Evolutionary conservation across 345 rosid genomes (phyloP).

Genomic region (Gossypium mustelinum): DNA sequence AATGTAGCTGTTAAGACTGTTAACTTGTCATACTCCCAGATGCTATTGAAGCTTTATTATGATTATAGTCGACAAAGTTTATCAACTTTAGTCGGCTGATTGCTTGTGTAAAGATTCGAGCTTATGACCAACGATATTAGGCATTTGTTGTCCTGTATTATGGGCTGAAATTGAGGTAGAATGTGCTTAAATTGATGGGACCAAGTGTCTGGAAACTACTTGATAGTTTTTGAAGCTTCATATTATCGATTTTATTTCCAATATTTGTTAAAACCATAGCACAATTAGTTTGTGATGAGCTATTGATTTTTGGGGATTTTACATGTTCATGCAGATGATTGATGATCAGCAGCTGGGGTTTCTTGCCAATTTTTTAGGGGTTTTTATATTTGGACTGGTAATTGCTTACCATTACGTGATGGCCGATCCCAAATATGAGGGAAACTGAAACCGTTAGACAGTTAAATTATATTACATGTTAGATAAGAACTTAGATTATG

Average conservation of each 20-base stretch:
- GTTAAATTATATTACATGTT: neutral
- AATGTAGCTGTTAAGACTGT: neutral
- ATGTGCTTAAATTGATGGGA: neutral
- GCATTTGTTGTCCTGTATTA: neutral
- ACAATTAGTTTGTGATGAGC: neutral
- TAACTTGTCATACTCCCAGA: neutral
- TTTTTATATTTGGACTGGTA: constrained; percentile 66
- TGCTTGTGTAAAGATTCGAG: neutral
- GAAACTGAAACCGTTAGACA: constrained; percentile 28
- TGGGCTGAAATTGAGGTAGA: neutral
- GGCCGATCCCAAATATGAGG: constrained; percentile 80
- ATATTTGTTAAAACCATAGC: neutral
- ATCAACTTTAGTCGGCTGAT: neutral
- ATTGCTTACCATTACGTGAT: constrained; percentile 76
- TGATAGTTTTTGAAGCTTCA: neutral
- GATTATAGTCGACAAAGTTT: neutral
- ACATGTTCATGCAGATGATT: constrained; percentile 56
- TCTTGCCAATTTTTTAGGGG: constrained; percentile 73
- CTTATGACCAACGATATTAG: neutral
- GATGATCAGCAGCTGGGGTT: constrained; percentile 73
- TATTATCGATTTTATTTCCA: neutral
- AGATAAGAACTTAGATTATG: neutral
- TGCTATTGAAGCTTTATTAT: neutral
- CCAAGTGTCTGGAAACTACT: neutral
- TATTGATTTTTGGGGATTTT: neutral